Evolutionary conservation across 2,329 filamentous ascomycete genomes (phyloP).

Genomic region (Dactylella cylindrospora): DNA sequence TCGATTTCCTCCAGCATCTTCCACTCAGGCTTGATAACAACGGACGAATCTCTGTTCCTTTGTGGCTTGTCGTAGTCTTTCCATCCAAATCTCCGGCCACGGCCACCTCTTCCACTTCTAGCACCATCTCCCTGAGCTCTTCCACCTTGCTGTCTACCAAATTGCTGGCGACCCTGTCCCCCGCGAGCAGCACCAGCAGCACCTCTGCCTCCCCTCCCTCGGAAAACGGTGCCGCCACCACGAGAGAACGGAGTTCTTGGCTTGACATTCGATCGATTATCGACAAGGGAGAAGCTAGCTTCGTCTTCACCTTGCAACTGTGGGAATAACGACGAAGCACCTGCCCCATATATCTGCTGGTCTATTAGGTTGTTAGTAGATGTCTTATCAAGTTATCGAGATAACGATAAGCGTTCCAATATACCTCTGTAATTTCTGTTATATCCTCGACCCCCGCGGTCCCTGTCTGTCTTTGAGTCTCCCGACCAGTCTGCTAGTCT

Average conservation of each 20-base stretch:
- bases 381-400: not conserved
- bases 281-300: conserved; percentile 95
- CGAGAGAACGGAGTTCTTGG: conserved; percentile 72
- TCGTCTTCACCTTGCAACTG: conserved; percentile 93
- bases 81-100: conserved; percentile 90
- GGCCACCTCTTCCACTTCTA: conserved; percentile 66
- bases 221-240: conserved; percentile 85
- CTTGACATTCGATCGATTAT: conserved; percentile 86
- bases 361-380: conserved; percentile 59
- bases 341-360: conserved; percentile 94
- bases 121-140: conserved; percentile 72
- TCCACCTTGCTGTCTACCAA: conserved; percentile 66
- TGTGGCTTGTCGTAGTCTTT: conserved; percentile 98
- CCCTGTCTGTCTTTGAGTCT: conserved; percentile 64
- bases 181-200: conserved; percentile 71
- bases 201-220: conserved; percentile 74
- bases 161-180: conserved; percentile 65
- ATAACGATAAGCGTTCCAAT: not conserved
- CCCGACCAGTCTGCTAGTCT: conserved; percentile 98
- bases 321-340: conserved; percentile 81
- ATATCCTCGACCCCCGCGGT: conserved; percentile 74
- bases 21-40: conserved; percentile 97
- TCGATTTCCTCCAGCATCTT: conserved; percentile 96
- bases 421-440: conserved; percentile 89
- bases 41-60: conserved; percentile 90